Evolutionary conservation across 352 stramenopile species (phyloP).

Genomic region (Vaucheria bursata): DNA sequence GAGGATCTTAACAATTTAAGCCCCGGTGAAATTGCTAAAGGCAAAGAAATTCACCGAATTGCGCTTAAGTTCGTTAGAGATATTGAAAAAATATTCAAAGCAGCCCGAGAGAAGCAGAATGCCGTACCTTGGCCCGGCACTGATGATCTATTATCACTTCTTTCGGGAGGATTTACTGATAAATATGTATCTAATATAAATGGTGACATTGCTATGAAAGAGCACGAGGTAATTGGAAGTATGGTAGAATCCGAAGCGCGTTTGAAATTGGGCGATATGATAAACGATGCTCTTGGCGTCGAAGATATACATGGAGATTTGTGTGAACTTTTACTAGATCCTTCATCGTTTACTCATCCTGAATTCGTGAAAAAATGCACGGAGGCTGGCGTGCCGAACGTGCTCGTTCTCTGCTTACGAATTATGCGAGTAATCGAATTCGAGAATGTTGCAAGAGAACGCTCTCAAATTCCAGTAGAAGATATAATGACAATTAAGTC

Average conservation of each 20-base stretch:
- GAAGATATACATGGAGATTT: conserved; percentile 20
- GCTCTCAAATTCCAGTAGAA: not conserved
- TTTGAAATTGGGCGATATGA: no score
- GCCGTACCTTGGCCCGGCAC: conserved; percentile 9
- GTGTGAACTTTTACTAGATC: conserved; percentile 36
- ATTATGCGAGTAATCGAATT: conserved; percentile 48
- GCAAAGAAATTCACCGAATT: conserved; percentile 37
- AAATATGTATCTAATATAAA: no score
- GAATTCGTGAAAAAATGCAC: conserved; percentile 43
- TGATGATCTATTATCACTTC: not conserved
- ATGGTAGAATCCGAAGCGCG: no score
- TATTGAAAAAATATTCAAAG: conserved; percentile 48
- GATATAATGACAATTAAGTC: not conserved
- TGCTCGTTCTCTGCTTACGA: conserved; percentile 47
- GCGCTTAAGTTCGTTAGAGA: conserved; percentile 43
- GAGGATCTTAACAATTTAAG: not conserved
- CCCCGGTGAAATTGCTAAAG: conserved; percentile 17
- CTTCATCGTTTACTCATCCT: conserved; percentile 19
- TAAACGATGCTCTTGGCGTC: conserved; percentile 37
- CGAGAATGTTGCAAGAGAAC: conserved; percentile 17
- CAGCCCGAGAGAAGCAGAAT: conserved; percentile 26
- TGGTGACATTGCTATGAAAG: no score
- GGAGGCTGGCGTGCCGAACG: conserved; percentile 39
- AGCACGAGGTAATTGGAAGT: no score
- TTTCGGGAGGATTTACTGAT: no score